These are phyloP conservation scores for Penicilliopsis zonata DNA, from an alignment of 495 filamentous ascomycete species.

Conservation along the genomic window DNA sequence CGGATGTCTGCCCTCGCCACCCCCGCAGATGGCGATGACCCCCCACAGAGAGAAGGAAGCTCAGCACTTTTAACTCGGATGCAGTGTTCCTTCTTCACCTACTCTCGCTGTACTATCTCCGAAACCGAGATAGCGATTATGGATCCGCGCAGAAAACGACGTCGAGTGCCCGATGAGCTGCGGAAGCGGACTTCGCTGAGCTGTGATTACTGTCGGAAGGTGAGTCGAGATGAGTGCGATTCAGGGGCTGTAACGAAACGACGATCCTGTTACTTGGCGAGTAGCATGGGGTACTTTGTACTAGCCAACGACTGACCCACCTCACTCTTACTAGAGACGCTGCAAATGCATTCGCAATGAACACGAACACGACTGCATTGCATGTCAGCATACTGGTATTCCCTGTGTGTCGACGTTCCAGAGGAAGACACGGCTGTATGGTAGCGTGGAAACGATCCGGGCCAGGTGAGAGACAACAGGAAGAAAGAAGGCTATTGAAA, in stretches of 20 bases:
- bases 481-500: not conserved
- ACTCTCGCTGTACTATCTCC: too few relatives aligned
- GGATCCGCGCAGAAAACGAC: not conserved
- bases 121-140: too few relatives aligned
- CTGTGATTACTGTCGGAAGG: not conserved
- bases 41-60: too few relatives aligned
- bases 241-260: too few relatives aligned
- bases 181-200: not conserved
- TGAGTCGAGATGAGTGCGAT: too few relatives aligned
- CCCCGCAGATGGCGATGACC: too few relatives aligned
- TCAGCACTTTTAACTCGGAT: too few relatives aligned
- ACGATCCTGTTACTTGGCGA: too few relatives aligned
- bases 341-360: conserved; percentile 24
- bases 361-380: conserved; percentile 21
- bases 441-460: conserved; percentile 37
- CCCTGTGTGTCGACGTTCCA: conserved; percentile 32
- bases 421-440: conserved; percentile 36
- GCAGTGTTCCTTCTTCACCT: too few relatives aligned
- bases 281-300: too few relatives aligned
- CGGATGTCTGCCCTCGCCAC: too few relatives aligned
- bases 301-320: too few relatives aligned
- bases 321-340: conserved; percentile 4
- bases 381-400: conserved; percentile 25
- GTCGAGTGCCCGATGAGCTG: not conserved
- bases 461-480: conserved; percentile 16